Percentiles rank a stretch among this genome's conserved stretches.
These are phyloP conservation scores for Candolleomyces efflorescens DNA, from an alignment of 768 basidiomycete species.

Conservation along the genomic window DNA sequence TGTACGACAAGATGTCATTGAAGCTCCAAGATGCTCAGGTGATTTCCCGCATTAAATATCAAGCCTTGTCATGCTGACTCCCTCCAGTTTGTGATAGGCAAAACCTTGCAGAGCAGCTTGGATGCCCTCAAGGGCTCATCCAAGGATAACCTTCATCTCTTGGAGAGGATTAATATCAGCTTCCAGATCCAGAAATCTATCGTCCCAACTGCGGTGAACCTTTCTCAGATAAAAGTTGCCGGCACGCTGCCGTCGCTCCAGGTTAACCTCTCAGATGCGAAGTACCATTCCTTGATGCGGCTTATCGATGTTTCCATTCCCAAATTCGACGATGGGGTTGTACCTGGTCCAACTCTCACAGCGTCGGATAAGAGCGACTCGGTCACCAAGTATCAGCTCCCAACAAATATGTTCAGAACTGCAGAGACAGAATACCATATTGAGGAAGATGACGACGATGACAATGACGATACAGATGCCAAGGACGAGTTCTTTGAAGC, in stretches of 20 bases:
- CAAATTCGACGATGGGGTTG: slow-evolving; percentile 54
- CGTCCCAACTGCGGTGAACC: slow-evolving; percentile 72
- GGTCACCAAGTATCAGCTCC: slow-evolving; percentile 41
- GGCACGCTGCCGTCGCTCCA: slow-evolving; percentile 85
- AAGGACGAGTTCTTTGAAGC: slow-evolving; percentile 69
- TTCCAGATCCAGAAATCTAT: slow-evolving; percentile 92
- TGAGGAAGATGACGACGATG: slow-evolving; percentile 51
- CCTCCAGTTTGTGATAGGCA: slow-evolving; percentile 81
- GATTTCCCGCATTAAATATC: slow-evolving; percentile 9
- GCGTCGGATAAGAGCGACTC: slow-evolving; percentile 19
- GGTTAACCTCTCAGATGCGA: slow-evolving; percentile 86
- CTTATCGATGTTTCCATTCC: slow-evolving; percentile 90
- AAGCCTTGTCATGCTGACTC: slow-evolving; percentile 31
- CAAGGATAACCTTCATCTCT: slow-evolving; percentile 68
- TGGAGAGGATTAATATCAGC: slow-evolving; percentile 90
- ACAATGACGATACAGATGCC: slow-evolving; percentile 27
- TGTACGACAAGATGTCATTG: slow-evolving; percentile 91
- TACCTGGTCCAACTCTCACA: slow-evolving; percentile 10
- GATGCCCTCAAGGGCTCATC: slow-evolving; percentile 63
- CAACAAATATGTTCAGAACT: slow-evolving; percentile 51
- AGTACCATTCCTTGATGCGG: slow-evolving; percentile 90
- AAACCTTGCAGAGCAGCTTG: slow-evolving; percentile 76
- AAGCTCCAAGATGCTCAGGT: slow-evolving; percentile 90
- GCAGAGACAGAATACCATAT: slow-evolving; percentile 64
- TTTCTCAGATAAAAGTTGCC: slow-evolving; percentile 86